A percentile compares a stretch with the other conserved stretches of the same genome.
phyloP scores from a whole-genome alignment of 352 stramenopile species.

The Pythium guiyangense region DNA sequence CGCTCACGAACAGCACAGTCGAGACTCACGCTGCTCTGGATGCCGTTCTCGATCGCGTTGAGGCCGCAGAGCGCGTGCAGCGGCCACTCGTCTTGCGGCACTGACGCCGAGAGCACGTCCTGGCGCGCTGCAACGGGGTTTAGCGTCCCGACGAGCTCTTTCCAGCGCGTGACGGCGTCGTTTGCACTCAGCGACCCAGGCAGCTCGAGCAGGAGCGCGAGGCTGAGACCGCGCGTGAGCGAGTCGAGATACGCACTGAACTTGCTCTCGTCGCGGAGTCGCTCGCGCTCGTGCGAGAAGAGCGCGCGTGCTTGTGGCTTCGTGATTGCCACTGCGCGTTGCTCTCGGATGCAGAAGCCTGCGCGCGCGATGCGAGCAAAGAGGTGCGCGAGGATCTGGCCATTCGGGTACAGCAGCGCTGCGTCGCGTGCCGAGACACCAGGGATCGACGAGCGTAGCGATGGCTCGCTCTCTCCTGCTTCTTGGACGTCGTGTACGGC shows the following conservation, averaged over 20 bases:
- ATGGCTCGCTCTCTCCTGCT: background rate
- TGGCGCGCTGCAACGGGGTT: conserved; percentile 43
- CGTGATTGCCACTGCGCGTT: conserved; percentile 31
- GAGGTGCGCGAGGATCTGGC: conserved; percentile 33
- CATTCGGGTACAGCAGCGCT: conserved; percentile 32
- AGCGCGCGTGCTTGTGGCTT: conserved; percentile 31
- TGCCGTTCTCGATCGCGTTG: conserved; percentile 51
- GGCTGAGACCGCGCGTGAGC: conserved; percentile 56
- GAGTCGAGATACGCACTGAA: conserved; percentile 45
- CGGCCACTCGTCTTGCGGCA: conserved; percentile 39
- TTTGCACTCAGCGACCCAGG: conserved; percentile 4
- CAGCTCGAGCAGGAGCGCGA: conserved; percentile 50
- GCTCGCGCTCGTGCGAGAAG: conserved; percentile 28
- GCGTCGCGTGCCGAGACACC: conserved; percentile 38
- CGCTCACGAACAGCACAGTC: conserved; percentile 58
- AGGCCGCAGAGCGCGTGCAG: conserved; percentile 74
- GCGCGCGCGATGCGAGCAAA: conserved; percentile 33
- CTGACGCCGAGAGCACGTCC: conserved; percentile 26
- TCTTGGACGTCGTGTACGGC: too few relatives aligned
- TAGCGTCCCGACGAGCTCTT: conserved; percentile 50
- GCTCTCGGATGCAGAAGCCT: conserved; percentile 54
- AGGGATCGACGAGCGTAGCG: conserved; percentile 16
- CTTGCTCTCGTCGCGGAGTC: conserved; percentile 10
- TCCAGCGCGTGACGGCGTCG: conserved; percentile 31
- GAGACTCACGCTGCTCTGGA: conserved; percentile 54